These are phyloP conservation scores for Cavenderia fasciculata DNA, from an alignment of 78 protist genomes.

Conservation along the genomic window DNA sequence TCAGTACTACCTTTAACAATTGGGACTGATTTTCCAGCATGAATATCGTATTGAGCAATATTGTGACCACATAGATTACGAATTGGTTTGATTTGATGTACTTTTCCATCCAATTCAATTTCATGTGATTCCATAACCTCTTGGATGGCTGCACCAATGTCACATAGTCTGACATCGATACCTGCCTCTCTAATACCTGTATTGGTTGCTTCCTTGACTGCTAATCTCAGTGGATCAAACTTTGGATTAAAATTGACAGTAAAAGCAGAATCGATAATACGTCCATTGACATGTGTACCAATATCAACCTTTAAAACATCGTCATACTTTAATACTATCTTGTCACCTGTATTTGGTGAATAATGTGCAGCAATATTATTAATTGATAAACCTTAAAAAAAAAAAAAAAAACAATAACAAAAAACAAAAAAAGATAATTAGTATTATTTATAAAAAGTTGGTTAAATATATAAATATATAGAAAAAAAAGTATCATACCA, in stretches of 20 bases:
- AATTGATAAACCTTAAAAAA: constrained; percentile 87
- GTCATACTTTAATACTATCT: constrained; percentile 92
- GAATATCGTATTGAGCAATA: constrained; percentile 94
- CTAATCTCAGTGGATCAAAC: constrained; percentile 93
- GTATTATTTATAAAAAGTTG: too few relatives aligned
- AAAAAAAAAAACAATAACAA: too few relatives aligned
- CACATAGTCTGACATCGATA: constrained; percentile 96
- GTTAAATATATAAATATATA: too few relatives aligned
- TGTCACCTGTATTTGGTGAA: constrained; percentile 99
- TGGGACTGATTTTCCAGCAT: constrained; percentile 98
- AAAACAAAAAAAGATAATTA: too few relatives aligned
- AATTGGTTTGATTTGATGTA: constrained; percentile 90
- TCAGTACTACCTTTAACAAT: constrained; percentile 90
- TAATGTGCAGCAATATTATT: constrained; percentile 99
- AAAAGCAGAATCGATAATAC: constrained; percentile 98
- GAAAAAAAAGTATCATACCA: too few relatives aligned
- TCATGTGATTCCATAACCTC: constrained; percentile 98
- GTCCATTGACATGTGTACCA: constrained; percentile 97
- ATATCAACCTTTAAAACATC: constrained; percentile 98
- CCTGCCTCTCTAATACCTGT: constrained; percentile 94
- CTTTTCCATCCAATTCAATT: constrained; percentile 95
- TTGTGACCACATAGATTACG: constrained; percentile 98
- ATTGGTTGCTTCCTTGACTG: constrained; percentile 96
- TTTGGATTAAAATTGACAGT: constrained; percentile 90
- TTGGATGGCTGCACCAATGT: constrained; percentile 97